Evolutionary conservation across 306 rosid genomes (phyloP).

Genomic region (Pachyrhizus erosus): DNA sequence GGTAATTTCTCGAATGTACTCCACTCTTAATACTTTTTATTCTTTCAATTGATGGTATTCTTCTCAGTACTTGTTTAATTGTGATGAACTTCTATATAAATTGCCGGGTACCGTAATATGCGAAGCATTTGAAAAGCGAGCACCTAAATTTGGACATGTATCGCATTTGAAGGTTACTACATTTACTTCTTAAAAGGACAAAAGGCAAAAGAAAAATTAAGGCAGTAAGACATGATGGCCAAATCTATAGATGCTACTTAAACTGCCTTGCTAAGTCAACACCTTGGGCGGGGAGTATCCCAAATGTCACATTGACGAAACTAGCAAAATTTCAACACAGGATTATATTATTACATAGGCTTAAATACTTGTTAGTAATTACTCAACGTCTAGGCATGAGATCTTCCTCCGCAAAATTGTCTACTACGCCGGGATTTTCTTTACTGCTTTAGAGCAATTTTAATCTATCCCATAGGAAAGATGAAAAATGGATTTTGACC

Average conservation of each 20-base stretch:
- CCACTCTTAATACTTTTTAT: not conserved
- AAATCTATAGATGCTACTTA: not conserved
- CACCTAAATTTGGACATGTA: not conserved
- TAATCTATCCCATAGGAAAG: not conserved
- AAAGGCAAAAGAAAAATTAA: not conserved
- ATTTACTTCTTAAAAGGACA: not conserved
- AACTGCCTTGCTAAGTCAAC: not conserved
- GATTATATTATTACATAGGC: not conserved
- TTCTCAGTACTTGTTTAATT: not conserved
- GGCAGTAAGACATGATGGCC: not conserved
- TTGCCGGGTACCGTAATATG: not conserved
- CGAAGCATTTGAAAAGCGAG: not conserved
- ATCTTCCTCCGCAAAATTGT: not conserved
- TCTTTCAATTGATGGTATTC: conserved; percentile 13
- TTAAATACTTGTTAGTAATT: not conserved
- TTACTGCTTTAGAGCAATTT: not conserved
- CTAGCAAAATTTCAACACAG: not conserved
- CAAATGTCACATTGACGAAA: not conserved
- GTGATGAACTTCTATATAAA: not conserved
- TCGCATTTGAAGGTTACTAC: not conserved
- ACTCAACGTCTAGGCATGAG: not conserved
- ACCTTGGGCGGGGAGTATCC: not conserved
- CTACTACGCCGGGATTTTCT: not conserved
- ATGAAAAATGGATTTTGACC: not conserved
- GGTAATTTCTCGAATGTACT: conserved; percentile 31